These are phyloP conservation scores for Exophiala mesophila DNA, from an alignment of 2,329 filamentous ascomycete species.

Conservation along the genomic window DNA sequence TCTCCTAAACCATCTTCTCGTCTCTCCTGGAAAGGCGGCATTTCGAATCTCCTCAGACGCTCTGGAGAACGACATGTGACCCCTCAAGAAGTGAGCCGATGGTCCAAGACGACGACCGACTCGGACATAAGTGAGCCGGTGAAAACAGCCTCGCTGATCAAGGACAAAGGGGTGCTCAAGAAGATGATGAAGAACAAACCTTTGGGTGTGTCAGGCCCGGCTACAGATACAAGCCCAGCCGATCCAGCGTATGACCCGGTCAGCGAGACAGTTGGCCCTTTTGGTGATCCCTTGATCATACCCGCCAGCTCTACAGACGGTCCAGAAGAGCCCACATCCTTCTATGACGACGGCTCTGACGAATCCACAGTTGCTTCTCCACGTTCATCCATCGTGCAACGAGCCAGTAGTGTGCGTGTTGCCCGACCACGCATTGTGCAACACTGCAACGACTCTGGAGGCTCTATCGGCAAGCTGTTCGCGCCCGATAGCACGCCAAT, in stretches of 20 bases:
- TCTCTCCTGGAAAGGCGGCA: conserved; percentile 11
- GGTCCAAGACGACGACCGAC: conserved; percentile 22
- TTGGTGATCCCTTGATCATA: neutral
- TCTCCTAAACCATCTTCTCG: conserved; percentile 3
- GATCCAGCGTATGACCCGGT: conserved; percentile 19
- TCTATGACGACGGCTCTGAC: conserved; percentile 20
- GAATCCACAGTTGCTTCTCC: conserved; percentile 16
- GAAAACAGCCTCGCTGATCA: neutral
- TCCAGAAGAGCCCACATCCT: conserved; percentile 13
- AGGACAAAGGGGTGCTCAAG: conserved; percentile 5
- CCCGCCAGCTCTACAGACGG: conserved; percentile 2
- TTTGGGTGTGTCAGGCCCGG: conserved; percentile 13
- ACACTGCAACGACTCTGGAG: conserved; percentile 18
- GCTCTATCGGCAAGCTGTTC: conserved; percentile 16
- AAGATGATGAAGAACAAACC: conserved; percentile 14
- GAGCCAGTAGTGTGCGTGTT: conserved; percentile 27
- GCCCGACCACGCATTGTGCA: conserved; percentile 21
- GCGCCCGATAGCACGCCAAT: conserved; percentile 5
- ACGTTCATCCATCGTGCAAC: conserved; percentile 18
- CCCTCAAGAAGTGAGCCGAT: conserved; percentile 18
- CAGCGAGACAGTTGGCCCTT: conserved; percentile 6
- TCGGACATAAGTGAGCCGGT: conserved; percentile 17
- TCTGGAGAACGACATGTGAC: conserved; percentile 9
- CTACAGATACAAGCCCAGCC: conserved; percentile 14
- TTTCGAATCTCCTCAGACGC: conserved; percentile 9